Conservation (phyloP, 2,329 filamentous ascomycete species). For the Plectosphaerella plurivora region DNA sequence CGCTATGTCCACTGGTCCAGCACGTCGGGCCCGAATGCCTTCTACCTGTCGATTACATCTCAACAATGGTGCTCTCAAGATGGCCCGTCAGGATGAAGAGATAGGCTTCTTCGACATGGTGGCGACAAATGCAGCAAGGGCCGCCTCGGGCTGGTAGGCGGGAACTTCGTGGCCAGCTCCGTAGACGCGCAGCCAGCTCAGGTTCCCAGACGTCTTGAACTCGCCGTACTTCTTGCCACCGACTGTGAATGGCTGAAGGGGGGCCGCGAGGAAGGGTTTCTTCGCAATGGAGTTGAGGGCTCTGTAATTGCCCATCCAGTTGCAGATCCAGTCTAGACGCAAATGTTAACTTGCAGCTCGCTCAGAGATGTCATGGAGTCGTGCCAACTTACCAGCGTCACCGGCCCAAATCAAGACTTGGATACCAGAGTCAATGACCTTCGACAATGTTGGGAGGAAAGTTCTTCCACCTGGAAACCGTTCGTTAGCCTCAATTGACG, state of each 20-base stretch:
- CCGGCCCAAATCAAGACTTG: slow-evolving; percentile 50
- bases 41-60: no score
- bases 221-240: slow-evolving; percentile 39
- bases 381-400: slow-evolving; percentile 35
- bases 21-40: no score
- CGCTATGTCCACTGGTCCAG: no score
- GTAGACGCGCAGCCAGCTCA: slow-evolving; percentile 30
- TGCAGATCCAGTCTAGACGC: slow-evolving; percentile 58
- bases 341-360: no score
- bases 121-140: not conserved
- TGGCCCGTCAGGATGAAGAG: not conserved
- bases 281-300: not conserved
- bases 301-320: slow-evolving; percentile 44
- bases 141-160: slow-evolving; percentile 13
- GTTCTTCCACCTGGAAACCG: slow-evolving; percentile 31
- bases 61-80: no score
- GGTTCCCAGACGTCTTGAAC: slow-evolving; percentile 45
- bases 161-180: slow-evolving; percentile 15
- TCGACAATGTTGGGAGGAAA: slow-evolving; percentile 35
- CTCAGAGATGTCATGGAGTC: no score
- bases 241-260: slow-evolving; percentile 34
- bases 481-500: not conserved
- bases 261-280: not conserved
- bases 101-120: slow-evolving; percentile 2
- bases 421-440: slow-evolving; percentile 42